Base-by-base conservation (phyloP, 495 filamentous ascomycete genomes). In the Trichoderma reesei region DNA sequence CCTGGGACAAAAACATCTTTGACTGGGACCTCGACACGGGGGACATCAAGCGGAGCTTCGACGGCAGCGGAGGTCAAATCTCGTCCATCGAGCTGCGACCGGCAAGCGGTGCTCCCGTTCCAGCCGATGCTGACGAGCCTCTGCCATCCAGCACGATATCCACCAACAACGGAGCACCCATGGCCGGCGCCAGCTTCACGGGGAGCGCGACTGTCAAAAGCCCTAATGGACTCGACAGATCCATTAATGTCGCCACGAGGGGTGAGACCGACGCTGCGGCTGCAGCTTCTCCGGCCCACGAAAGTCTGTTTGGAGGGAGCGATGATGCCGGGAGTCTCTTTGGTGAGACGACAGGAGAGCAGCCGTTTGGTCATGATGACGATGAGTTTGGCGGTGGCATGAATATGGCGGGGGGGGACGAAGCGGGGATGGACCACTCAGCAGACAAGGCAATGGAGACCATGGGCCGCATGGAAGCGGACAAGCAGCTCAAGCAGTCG, bases 11-110 rank as follows among this genome's bases (percentile, higher is more conserved):
- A 75, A 85, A 82, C 18, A 85, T 98, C 8, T 84, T 90, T 60
- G 91, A 99, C 70, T 99, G 94, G 94, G 94, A 99, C 71, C 72
- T 99, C 39, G 91, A 98, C 67, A 94, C 86, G 3, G 95, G 95
- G 5, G 82, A 89, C 68, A 79, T 88, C 16, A 83, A 85, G 60
- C 85, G 91, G 36, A 79, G 79, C 14, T 99, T 92, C 68, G 83
- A 85, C 46, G 85, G 88, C 31, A 89, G 82, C 67, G 90, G 88
- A 5, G 80, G 88, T 1, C 94, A 99, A 69, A 91, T 99, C 62
- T 93, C 89, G 13, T 83, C 91, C 11, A 84, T 99, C 61, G 92
- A 96, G 72, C 83, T 89, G 42, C 84, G 94, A 10, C 91, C 94
- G n/a, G 75, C 86, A 41, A 90, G 87, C 26, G 87, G 80, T 63